Evolutionary conservation across 768 basidiomycete genomes (phyloP).

Genomic region (Amanita pseudoporphyria): DNA sequence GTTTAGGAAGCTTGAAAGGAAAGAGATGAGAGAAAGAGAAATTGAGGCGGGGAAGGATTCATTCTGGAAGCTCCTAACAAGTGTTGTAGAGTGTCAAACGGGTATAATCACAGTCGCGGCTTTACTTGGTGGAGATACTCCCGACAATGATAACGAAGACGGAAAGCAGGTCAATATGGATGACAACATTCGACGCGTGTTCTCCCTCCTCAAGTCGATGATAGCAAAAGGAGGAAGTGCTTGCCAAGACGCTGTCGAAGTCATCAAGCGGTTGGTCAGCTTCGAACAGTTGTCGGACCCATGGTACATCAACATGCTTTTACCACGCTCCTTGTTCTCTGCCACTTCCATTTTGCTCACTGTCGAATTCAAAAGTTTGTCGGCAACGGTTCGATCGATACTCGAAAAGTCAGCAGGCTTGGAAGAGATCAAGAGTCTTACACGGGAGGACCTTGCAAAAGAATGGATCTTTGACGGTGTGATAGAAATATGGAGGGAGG

Average conservation of each 20-base stretch:
- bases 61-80: slow-evolving; percentile 39
- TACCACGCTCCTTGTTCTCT: slow-evolving; percentile 47
- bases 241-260: slow-evolving; percentile 46
- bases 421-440: slow-evolving; percentile 48
- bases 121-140: slow-evolving; percentile 29
- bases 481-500: slow-evolving; percentile 43
- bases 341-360: slow-evolving; percentile 46
- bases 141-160: slow-evolving; percentile 10
- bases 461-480: slow-evolving; percentile 45
- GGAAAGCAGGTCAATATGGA: slow-evolving; percentile 23
- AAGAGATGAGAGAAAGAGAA: slow-evolving; percentile 7
- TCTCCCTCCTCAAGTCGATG: slow-evolving; percentile 49
- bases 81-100: slow-evolving; percentile 38
- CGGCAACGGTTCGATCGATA: slow-evolving; percentile 37
- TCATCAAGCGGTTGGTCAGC: slow-evolving; percentile 30
- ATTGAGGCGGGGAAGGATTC: slow-evolving; percentile 22
- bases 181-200: slow-evolving; percentile 33
- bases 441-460: slow-evolving; percentile 42
- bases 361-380: slow-evolving; percentile 38
- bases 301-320: slow-evolving; percentile 39
- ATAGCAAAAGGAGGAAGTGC: slow-evolving; percentile 39
- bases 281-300: slow-evolving; percentile 21
- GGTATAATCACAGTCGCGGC: slow-evolving; percentile 50
- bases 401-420: slow-evolving; percentile 44
- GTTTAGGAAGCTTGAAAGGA: slow-evolving; percentile 4